Conservation (phyloP, 768 basidiomycete species). For the Pleurotus pulmonarius region DNA sequence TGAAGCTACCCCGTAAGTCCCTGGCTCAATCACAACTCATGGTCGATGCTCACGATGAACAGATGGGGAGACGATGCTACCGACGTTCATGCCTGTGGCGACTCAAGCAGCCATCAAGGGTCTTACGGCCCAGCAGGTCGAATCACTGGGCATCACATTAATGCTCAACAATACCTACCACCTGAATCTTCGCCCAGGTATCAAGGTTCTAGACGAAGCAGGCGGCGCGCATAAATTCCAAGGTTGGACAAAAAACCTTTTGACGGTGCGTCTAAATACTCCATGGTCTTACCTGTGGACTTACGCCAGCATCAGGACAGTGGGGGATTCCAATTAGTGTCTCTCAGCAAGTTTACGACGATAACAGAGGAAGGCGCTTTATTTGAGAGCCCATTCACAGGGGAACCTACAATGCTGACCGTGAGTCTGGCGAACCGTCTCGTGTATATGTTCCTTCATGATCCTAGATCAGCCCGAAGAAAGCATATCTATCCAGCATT, state of each 20-base stretch:
- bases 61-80: constrained; percentile 82
- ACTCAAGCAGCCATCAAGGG: constrained; percentile 93
- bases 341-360: constrained; percentile 76
- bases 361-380: constrained; percentile 89
- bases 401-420: constrained; percentile 85
- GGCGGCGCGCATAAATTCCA: constrained; percentile 91
- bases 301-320: constrained; percentile 55
- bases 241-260: constrained; percentile 80
- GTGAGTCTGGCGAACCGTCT: constrained; percentile 35
- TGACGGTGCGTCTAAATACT: constrained; percentile 54
- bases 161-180: constrained; percentile 92
- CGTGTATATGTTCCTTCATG: constrained; percentile 3
- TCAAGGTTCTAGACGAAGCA: constrained; percentile 63
- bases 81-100: constrained; percentile 93
- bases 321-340: constrained; percentile 87
- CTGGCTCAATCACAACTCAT: constrained; percentile 6
- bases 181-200: constrained; percentile 81
- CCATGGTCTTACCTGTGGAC: not conserved
- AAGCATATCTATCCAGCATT: constrained; percentile 86
- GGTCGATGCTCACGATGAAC: not conserved
- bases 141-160: constrained; percentile 75
- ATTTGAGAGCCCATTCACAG: constrained; percentile 82
- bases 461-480: constrained; percentile 67
- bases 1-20: constrained; percentile 74
- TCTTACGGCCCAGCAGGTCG: constrained; percentile 80